Percentiles rank a stretch among this genome's conserved stretches.
Evolutionary conservation across 768 basidiomycete genomes (phyloP).

Genomic region (Leccinum fibrillosum): DNA sequence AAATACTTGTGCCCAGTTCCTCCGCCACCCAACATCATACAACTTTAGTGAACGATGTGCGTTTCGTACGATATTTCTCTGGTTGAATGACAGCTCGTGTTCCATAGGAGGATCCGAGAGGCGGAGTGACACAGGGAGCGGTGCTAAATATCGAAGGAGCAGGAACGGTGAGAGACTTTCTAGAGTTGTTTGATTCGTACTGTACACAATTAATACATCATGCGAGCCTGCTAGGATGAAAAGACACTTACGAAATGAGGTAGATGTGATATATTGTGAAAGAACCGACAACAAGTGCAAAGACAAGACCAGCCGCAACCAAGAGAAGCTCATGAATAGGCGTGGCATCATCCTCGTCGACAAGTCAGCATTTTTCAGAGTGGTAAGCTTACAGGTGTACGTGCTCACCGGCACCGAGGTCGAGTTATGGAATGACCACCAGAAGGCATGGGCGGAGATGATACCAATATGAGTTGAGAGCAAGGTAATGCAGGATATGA

Average conservation of each 20-base stretch:
- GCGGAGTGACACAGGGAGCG: slow-evolving; percentile 44
- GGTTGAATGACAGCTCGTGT: slow-evolving; percentile 61
- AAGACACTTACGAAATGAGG: slow-evolving; percentile 58
- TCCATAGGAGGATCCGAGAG: slow-evolving; percentile 72
- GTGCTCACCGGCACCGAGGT: slow-evolving; percentile 50
- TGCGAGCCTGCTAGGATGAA: neutral
- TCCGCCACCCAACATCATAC: slow-evolving; percentile 73
- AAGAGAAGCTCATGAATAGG: slow-evolving; percentile 72
- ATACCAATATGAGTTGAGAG: slow-evolving; percentile 59
- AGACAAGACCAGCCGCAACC: slow-evolving; percentile 54
- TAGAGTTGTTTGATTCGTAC: slow-evolving; percentile 84
- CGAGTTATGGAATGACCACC: slow-evolving; percentile 65
- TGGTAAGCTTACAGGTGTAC: neutral
- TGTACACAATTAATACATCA: slow-evolving; percentile 24
- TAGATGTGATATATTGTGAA: slow-evolving; percentile 77
- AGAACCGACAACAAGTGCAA: slow-evolving; percentile 67
- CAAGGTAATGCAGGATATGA: slow-evolving; percentile 60
- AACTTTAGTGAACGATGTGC: slow-evolving; percentile 59
- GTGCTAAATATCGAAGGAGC: slow-evolving; percentile 67
- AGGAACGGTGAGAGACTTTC: slow-evolving; percentile 75
- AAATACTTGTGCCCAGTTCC: slow-evolving; percentile 68
- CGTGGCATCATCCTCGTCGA: slow-evolving; percentile 52
- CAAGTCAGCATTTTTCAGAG: slow-evolving; percentile 2
- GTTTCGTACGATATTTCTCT: slow-evolving; percentile 61
- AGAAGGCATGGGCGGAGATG: slow-evolving; percentile 51